Evolutionary conservation across 208 protist genomes (phyloP), one percentile per base, ranked within the genome.

Genomic region (Wallacemonas sp.): DNA sequence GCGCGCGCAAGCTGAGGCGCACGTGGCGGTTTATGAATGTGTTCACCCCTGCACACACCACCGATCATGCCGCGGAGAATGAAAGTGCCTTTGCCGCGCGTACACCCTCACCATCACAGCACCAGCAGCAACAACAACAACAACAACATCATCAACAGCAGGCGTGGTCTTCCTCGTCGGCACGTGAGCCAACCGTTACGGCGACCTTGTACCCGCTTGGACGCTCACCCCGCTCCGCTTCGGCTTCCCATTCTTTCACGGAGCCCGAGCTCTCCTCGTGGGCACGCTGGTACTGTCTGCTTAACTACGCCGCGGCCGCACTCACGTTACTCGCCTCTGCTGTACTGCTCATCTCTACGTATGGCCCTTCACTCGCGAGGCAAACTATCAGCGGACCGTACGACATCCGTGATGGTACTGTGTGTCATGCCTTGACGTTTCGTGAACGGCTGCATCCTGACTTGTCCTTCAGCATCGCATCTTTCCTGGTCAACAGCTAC

Each of bases 401-500:
- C 30, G 56, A 45, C 39, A 31, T 77, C 33, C 22, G 21, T 15
- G 80, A 87, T 44, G 75, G 22, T 11, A 83, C 80, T n/a, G 70
- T 68, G 46, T 90, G 84, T 63, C 63, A 82, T 24, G 62, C 55
- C 30, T 54, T 62, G 38, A 12, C 68, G 2, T 70, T 85, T 28
- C n/a, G 21, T 14, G 67, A 80, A 26, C 22, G 24, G n/a, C 9
- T 82, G 14, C 74, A 59, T 15, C 72, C 75, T 31, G 75, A 84
- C 47, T 36, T 82, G 17, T 63, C 62, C 36, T 87, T 82, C 53
- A 87, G 77, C 45, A 38, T 87, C 22, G 36, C 68, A 21, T 80
- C 69, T 27, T 83, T 86, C 53, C 17, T 78, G 21, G 26, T 88
- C 21, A 88, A 88, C 58, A 60, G 66, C 14, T 49, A 78, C 24